Percentiles rank a stretch among this genome's conserved stretches.
Evolutionary conservation across 805 yeast genomes (phyloP).

Genomic region (Komagataella phaffii): DNA sequence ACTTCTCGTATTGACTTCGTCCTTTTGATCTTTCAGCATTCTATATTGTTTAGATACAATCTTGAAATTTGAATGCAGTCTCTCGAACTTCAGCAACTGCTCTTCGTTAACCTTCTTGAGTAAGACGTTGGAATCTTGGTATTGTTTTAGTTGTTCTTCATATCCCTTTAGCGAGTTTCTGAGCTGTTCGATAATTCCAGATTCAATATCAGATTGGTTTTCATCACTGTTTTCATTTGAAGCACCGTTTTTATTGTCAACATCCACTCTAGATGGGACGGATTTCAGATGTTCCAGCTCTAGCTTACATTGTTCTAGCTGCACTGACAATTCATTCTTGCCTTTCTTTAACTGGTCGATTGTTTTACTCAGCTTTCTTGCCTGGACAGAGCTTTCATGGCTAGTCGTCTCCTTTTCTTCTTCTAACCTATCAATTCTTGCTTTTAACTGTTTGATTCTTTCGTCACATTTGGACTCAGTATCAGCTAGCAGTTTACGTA

Average conservation of each 20-base stretch:
- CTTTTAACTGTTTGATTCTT: constrained; percentile 40
- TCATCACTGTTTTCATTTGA: neutral
- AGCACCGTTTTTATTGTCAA: neutral
- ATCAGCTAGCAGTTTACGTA: constrained; percentile 57
- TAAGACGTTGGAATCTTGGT: constrained; percentile 37
- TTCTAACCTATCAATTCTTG: constrained; percentile 30
- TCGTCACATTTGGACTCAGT: constrained; percentile 43
- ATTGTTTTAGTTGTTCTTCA: constrained; percentile 38
- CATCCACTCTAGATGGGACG: neutral
- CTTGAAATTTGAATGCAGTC: constrained; percentile 60
- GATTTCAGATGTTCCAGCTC: neutral
- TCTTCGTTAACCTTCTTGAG: constrained; percentile 56
- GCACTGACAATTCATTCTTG: constrained; percentile 6
- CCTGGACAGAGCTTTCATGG: constrained; percentile 33
- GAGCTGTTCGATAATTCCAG: constrained; percentile 23
- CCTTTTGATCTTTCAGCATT: constrained; percentile 22
- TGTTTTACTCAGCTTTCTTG: constrained; percentile 20
- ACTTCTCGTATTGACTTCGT: neutral
- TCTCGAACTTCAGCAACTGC: constrained; percentile 48
- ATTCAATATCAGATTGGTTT: constrained; percentile 4
- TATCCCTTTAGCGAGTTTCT: constrained; percentile 38
- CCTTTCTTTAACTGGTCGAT: constrained; percentile 5
- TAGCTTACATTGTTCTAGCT: constrained; percentile 12
- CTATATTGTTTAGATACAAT: constrained; percentile 45
- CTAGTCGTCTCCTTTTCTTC: constrained; percentile 58